phyloP scores from a whole-genome alignment of 2,329 filamentous ascomycete genomes.

The Talaromyces sp. region DNA sequence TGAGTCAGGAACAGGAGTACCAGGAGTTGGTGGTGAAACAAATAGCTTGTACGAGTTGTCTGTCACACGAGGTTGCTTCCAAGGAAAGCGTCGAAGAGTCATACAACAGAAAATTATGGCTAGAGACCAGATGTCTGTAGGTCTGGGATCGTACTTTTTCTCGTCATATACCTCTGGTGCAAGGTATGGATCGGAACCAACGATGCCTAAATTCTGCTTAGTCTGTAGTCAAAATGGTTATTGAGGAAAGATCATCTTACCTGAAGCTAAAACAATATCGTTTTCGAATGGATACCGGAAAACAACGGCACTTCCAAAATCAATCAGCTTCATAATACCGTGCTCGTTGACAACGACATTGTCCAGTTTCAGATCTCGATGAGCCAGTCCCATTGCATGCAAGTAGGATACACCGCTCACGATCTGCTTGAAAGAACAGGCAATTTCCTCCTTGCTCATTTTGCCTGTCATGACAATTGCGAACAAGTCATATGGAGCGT shows the following conservation, averaged over 20 bases:
- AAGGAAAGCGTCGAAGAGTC: constrained; percentile 90
- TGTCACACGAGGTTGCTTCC: constrained; percentile 87
- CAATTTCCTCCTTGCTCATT: constrained; percentile 88
- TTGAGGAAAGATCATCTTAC: constrained; percentile 52
- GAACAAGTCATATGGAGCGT: constrained; percentile 91
- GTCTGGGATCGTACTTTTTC: constrained; percentile 87
- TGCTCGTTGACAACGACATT: constrained; percentile 96
- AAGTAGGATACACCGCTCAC: constrained; percentile 90
- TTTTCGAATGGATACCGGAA: constrained; percentile 97
- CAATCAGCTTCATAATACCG: constrained; percentile 99
- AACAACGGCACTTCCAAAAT: constrained; percentile 95
- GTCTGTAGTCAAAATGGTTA: not conserved
- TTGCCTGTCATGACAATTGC: constrained; percentile 98
- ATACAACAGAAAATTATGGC: constrained; percentile 99
- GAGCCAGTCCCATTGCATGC: constrained; percentile 90
- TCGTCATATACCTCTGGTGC: constrained; percentile 96
- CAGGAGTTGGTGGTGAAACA: constrained; percentile 76
- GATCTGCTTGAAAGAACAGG: constrained; percentile 90
- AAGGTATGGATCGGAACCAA: constrained; percentile 90
- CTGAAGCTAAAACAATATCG: constrained; percentile 74
- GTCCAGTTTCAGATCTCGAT: constrained; percentile 92
- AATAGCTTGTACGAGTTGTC: constrained; percentile 97
- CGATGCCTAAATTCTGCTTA: constrained; percentile 55
- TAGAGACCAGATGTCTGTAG: constrained; percentile 95
- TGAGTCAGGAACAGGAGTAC: constrained; percentile 47